Evolutionary conservation across 768 basidiomycete genomes (phyloP), one percentile per base, ranked within the genome.

Genomic region (Suillus discolor): DNA sequence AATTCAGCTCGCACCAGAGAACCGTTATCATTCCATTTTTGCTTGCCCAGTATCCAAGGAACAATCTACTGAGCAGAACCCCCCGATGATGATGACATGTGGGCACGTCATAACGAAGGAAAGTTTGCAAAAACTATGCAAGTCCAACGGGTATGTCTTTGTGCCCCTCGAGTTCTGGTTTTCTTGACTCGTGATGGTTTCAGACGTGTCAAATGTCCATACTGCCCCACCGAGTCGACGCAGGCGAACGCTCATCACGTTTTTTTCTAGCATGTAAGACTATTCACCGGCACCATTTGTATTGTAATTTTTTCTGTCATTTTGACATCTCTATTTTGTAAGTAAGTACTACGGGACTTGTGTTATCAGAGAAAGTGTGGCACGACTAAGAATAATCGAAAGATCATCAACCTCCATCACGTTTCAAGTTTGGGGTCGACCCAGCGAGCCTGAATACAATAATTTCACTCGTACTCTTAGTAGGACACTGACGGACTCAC

Each of bases 41-140:
- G 90, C 95, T 57, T 99, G 97, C 77, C 94, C 97, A 0, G 97
- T 99, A 25, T 97, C 95, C 11, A 99, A 98, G 78, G 97, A 99
- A 72, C 97, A 97, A 78, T 89, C 95, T 28, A 96, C 93, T 5
- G 91, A 94, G 62, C 77, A 84, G 65, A 99, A 99, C 75, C 97
- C 96, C 11, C 97, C 97, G 0, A 97, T 97, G 94, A 96, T 98
- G 92, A 91, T 99, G 84, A 80, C 82, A 4, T 99, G 97, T 74
- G 97, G 97, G 2, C 97, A 99, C 78, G 96, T 97, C 44, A 89
- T 99, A 54, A 90, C 94, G 2, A 91, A 91, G 74, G 97, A 98
- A 72, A 97, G 93, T 75, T 79, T 99, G 68, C 87, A 88, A 68
- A 94, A 96, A 75, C 80, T 99, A 55, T 90, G 92, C 74, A 98